A percentile compares a stretch with the other conserved stretches of the same genome.
Conservation (phyloP, 176 grass and related monocot species). For the Aegilops umbellulata region DNA sequence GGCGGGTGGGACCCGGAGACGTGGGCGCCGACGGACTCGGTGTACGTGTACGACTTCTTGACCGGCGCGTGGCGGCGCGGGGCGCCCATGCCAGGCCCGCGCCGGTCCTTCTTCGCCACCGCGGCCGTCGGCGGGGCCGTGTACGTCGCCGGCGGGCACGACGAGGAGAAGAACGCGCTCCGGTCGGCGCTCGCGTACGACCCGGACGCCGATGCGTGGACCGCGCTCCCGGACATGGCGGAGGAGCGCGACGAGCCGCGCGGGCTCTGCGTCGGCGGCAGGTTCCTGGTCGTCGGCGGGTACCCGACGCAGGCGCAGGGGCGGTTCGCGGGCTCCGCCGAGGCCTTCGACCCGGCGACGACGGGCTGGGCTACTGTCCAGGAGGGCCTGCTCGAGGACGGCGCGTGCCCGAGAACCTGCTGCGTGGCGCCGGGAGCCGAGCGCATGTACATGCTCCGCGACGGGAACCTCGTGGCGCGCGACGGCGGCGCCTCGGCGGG, state of each 20-base stretch:
- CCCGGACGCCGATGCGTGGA: slow-evolving; percentile 54
- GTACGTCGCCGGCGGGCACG: slow-evolving; percentile 88
- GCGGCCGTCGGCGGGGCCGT: slow-evolving; percentile 41
- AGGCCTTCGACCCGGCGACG: slow-evolving; percentile 56
- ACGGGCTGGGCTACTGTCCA: slow-evolving; percentile 36
- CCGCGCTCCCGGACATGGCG: slow-evolving; percentile 66
- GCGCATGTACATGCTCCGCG: slow-evolving; percentile 61
- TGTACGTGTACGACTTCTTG: slow-evolving; percentile 77
- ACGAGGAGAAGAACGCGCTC: slow-evolving; percentile 91
- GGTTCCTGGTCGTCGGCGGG: slow-evolving; percentile 73
- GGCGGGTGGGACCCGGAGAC: slow-evolving; percentile 83
- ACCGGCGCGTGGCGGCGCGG: slow-evolving; percentile 49
- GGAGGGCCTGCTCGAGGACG: slow-evolving; percentile 43
- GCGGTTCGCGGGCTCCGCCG: slow-evolving; percentile 46
- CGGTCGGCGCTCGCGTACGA: slow-evolving; percentile 72
- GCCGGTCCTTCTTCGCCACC: slow-evolving; percentile 77
- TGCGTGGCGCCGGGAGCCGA: slow-evolving; percentile 28
- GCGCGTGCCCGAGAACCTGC: slow-evolving; percentile 50
- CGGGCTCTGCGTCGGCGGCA: slow-evolving; percentile 52
- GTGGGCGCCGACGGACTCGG: slow-evolving; percentile 70
- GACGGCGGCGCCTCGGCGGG: slow-evolving; percentile 18
- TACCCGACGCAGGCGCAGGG: slow-evolving; percentile 84
- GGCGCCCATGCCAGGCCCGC: slow-evolving; percentile 53
- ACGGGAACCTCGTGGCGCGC: slow-evolving; percentile 45
- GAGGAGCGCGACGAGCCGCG: slow-evolving; percentile 77